Conservation (phyloP, 1,284 basidiomycete genomes). For the Ustilago nuda region DNA sequence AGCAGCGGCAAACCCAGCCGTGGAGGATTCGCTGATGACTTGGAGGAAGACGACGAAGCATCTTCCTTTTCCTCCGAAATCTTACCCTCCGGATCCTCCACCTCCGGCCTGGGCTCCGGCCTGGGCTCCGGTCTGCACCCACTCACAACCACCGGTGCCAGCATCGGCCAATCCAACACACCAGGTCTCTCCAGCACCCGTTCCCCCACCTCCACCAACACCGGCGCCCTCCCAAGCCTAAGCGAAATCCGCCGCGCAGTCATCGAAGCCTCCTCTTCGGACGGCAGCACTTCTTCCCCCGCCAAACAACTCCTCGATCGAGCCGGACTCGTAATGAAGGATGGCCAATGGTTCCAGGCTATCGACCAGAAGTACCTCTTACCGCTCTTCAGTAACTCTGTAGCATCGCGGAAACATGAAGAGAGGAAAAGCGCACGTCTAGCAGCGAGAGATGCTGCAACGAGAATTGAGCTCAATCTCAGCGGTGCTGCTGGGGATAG, state of each 20-base stretch:
- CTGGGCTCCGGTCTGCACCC: conserved; percentile 13
- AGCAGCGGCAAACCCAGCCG: conserved; percentile 6
- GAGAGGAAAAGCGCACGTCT: conserved; percentile 54
- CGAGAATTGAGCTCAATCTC: conserved; percentile 23
- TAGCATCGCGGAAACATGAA: conserved; percentile 70
- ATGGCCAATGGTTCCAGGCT: conserved; percentile 92
- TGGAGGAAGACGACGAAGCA: conserved; percentile 48
- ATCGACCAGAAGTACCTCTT: conserved; percentile 94
- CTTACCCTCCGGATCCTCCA: conserved; percentile 31
- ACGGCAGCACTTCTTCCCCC: conserved; percentile 38
- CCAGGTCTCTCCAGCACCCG: conserved; percentile 21
- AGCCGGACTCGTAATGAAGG: conserved; percentile 70
- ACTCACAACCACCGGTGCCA: conserved; percentile 12
- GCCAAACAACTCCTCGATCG: conserved; percentile 60
- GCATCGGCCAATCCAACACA: conserved; percentile 5
- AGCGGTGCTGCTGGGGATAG: conserved; percentile 1
- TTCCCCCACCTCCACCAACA: conserved; percentile 9
- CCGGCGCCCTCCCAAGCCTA: conserved; percentile 20
- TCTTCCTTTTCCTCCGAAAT: conserved; percentile 32
- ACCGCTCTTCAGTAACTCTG: conserved; percentile 87
- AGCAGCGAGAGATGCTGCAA: conserved; percentile 37
- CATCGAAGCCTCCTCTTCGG: conserved; percentile 32
- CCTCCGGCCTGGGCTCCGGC: conserved; percentile 24
- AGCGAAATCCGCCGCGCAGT: conserved; percentile 45
- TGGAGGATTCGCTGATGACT: conserved; percentile 47